A percentile compares a stretch with the other conserved stretches of the same genome.
Conservation (phyloP, 352 stramenopile species). For the Globisporangium megalacanthum region DNA sequence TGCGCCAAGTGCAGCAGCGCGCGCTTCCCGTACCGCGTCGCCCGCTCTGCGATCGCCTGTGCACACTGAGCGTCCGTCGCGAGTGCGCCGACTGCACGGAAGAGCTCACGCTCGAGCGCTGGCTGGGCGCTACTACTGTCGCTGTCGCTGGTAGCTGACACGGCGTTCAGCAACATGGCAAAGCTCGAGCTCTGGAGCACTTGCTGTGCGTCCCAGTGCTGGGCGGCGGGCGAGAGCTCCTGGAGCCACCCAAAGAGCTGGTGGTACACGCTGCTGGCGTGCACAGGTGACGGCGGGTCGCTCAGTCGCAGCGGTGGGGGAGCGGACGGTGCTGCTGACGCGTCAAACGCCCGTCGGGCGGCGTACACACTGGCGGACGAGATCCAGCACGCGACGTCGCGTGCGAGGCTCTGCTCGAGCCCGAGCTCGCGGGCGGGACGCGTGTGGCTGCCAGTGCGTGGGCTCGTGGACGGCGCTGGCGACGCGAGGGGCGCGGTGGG, state of each 20-base stretch:
- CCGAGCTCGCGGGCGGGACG: constrained; percentile 52
- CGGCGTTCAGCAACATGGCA: constrained; percentile 48
- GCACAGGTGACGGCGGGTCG: too few relatives aligned
- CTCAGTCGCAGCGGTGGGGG: neutral
- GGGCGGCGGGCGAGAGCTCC: constrained; percentile 24
- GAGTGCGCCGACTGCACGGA: constrained; percentile 39
- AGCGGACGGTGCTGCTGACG: constrained; percentile 14
- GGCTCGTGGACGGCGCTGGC: neutral
- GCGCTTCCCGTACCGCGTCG: constrained; percentile 68
- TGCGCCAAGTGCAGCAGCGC: constrained; percentile 54
- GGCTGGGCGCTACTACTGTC: neutral
- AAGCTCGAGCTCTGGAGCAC: constrained; percentile 61
- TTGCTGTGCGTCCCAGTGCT: constrained; percentile 33
- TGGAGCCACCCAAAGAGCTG: constrained; percentile 41
- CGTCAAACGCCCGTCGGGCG: constrained; percentile 47
- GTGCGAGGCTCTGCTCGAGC: constrained; percentile 61
- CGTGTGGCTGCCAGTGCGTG: constrained; percentile 1
- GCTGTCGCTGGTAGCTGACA: constrained; percentile 28
- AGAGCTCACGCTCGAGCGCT: constrained; percentile 42
- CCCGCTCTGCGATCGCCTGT: constrained; percentile 43
- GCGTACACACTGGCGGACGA: constrained; percentile 56
- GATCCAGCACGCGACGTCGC: constrained; percentile 62
- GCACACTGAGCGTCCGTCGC: constrained; percentile 51
- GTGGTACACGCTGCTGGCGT: constrained; percentile 26
- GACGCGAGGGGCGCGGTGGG: neutral